phyloP scores from a whole-genome alignment of 2,329 filamentous ascomycete genomes.

The Fusarium armeniacum region DNA sequence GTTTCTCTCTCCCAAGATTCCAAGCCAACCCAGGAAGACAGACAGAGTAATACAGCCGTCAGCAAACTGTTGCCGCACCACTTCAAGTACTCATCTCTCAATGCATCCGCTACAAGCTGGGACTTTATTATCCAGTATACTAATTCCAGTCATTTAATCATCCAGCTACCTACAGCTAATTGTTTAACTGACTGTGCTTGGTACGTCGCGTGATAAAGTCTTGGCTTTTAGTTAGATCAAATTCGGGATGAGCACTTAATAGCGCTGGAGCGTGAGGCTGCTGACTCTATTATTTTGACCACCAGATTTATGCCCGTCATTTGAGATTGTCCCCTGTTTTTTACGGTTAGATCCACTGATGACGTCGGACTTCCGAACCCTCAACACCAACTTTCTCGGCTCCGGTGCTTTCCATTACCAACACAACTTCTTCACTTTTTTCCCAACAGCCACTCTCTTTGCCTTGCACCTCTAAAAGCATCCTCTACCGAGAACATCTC shows the following conservation, averaged over 20 bases:
- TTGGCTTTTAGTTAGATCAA: neutral
- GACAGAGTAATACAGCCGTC: too few species aligned
- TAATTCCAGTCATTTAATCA: neutral
- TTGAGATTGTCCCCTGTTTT: neutral
- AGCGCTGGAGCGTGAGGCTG: too few species aligned
- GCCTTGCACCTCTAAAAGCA: neutral
- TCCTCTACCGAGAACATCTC: neutral
- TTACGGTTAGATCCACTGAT: conserved; percentile 43
- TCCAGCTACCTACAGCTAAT: neutral
- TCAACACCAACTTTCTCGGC: conserved; percentile 45
- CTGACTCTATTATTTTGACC: neutral
- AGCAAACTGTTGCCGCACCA: too few species aligned
- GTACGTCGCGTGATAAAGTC: neutral
- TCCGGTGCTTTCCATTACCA: conserved; percentile 28
- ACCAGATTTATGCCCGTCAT: neutral
- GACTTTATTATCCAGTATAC: neutral
- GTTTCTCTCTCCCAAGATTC: neutral
- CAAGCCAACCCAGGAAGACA: too few species aligned
- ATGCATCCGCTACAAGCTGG: neutral
- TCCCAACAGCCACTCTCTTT: neutral
- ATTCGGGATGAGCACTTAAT: too few species aligned
- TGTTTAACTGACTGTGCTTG: neutral
- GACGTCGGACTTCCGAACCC: conserved; percentile 53
- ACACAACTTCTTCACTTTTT: conserved; percentile 25
- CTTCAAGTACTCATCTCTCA: neutral